Evolutionary conservation across 495 filamentous ascomycete species (phyloP).

Genomic region (Amorphotheca resinae): DNA sequence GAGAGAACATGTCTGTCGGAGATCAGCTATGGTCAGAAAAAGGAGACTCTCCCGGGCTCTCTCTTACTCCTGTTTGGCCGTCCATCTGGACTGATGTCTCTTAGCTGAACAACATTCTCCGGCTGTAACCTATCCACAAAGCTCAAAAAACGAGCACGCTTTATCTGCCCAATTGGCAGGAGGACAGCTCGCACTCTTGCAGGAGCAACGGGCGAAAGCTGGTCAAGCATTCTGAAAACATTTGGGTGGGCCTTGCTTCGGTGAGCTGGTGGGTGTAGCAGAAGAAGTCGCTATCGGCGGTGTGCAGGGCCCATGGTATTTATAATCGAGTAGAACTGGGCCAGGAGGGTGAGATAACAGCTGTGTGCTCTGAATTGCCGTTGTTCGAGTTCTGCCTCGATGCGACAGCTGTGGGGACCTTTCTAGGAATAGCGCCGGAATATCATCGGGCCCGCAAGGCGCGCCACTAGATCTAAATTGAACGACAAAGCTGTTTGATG

Average conservation of each 20-base stretch:
- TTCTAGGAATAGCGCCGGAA: neutral
- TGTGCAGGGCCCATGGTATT: too few relatives aligned
- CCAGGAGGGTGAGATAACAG: too few relatives aligned
- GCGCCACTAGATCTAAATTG: too few relatives aligned
- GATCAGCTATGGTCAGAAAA: constrained; percentile 7
- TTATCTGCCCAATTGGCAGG: constrained; percentile 76
- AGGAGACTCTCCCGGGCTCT: neutral
- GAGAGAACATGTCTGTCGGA: constrained; percentile 78
- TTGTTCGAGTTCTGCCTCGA: too few relatives aligned
- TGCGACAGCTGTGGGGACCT: neutral
- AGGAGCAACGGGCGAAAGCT: constrained; percentile 76
- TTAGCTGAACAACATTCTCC: constrained; percentile 75
- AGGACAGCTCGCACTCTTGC: constrained; percentile 76
- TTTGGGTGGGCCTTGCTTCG: constrained; percentile 15
- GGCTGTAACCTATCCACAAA: constrained; percentile 68
- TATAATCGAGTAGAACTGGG: too few relatives aligned
- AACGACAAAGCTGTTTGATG: too few relatives aligned
- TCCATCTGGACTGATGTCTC: constrained; percentile 81
- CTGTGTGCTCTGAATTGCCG: too few relatives aligned
- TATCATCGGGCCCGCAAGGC: neutral
- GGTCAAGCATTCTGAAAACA: constrained; percentile 65
- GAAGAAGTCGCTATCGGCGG: neutral
- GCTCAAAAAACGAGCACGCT: constrained; percentile 60
- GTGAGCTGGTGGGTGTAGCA: neutral
- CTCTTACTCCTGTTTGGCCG: constrained; percentile 79